Conservation (phyloP, 495 filamentous ascomycete species). For the Penicillium ochrochloron region DNA sequence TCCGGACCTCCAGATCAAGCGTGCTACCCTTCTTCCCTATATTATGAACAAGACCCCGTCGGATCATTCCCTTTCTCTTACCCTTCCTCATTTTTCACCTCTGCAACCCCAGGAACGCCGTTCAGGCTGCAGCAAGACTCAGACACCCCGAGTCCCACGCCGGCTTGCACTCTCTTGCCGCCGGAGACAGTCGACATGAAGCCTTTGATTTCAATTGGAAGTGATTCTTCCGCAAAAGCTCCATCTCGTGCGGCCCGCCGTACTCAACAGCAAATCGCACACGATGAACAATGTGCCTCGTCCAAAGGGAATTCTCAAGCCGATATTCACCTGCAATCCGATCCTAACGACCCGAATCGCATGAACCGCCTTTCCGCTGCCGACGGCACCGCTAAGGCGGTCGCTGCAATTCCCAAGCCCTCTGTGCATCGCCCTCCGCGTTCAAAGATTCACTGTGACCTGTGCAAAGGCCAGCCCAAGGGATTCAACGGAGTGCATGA, state of each 20-base stretch:
- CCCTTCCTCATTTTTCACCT: constrained; percentile 38
- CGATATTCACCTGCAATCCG: constrained; percentile 24
- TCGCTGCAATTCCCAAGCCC: constrained; percentile 68
- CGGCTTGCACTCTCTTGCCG: constrained; percentile 12
- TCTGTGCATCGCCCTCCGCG: constrained; percentile 77
- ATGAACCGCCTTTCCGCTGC: constrained; percentile 61
- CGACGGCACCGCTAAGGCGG: constrained; percentile 62
- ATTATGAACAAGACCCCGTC: constrained; percentile 35
- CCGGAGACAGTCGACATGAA: constrained; percentile 38
- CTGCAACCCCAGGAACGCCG: constrained; percentile 38
- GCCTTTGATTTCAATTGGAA: constrained; percentile 40
- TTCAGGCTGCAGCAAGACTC: constrained; percentile 22
- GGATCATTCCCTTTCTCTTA: constrained; percentile 36
- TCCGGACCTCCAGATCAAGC: constrained; percentile 34
- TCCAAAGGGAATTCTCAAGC: constrained; percentile 40
- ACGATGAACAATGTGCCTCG: constrained; percentile 47
- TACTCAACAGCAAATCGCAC: constrained; percentile 50
- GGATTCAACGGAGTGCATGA: constrained; percentile 97
- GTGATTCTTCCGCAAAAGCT: constrained; percentile 31
- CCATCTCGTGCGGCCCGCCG: constrained; percentile 46
- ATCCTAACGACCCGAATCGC: constrained; percentile 42
- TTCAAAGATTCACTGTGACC: constrained; percentile 71
- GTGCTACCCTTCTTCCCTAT: constrained; percentile 32
- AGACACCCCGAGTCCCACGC: constrained; percentile 14
- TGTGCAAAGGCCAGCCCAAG: constrained; percentile 76